Evolutionary conservation across 208 protist species (phyloP), one percentile per base, ranked within the genome.

Genomic region (Angomonas deanei): DNA sequence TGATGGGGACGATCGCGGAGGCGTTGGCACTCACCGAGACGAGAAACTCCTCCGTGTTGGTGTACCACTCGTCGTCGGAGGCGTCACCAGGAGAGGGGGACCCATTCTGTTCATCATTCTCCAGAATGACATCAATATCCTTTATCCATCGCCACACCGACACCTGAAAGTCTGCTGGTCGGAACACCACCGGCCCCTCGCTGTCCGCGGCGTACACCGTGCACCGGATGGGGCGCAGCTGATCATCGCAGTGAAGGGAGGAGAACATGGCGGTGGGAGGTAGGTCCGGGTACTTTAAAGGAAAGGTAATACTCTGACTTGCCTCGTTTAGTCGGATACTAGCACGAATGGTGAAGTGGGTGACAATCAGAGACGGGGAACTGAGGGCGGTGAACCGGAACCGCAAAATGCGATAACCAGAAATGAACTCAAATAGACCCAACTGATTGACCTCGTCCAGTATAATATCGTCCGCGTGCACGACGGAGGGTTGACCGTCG

Each of bases 301-400:
- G 71, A 32, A 86, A 58, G 19, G 61, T 55, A 3, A 63, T 28
- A 1, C 48, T 64, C 55, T 69, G 46, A 21, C 11, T 36, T 58
- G 38, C 60, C 3, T 52, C 24, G 17, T 53, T 42, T 8, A 30
- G 34, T 30, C 23, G 21, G 52, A 53, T 33, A 39, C 62, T 60
- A 38, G 70, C 68, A 42, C 57, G 57, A 15, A 86, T 38, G 8
- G 62, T 69, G 61, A 79, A 79, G 24, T 19, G 64, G 32, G 61
- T 50, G 47, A 68, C 68, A 21, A 65, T 21, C 3, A 62, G 47
- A 2, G 52, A 34, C 1, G 55, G 39, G 24, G 34, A 62, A 30
- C 58, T 42, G 5, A 68, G 54, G 23, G 68, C 79, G 15, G 67
- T 78, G 60, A 73, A 86, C 47, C 34, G 61, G 46, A 86, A 79